These are phyloP conservation scores for Magnolia sinica DNA, from an alignment of 164 flowering plant species.

Conservation along the genomic window DNA sequence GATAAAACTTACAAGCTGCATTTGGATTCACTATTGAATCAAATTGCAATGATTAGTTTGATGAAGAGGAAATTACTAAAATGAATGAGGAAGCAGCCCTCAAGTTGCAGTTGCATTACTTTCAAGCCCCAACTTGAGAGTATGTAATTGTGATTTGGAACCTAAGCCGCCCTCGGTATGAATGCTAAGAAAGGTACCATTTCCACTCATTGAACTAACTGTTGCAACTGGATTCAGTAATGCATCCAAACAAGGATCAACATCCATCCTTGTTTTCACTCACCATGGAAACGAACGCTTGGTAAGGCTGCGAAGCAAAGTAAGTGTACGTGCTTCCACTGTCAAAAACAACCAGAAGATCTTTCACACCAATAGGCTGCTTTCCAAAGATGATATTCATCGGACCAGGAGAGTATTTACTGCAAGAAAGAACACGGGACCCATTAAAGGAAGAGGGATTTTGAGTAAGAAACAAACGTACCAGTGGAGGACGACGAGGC, in stretches of 20 bases:
- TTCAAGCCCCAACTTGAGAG: no score
- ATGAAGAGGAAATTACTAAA: background rate
- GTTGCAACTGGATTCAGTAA: background rate
- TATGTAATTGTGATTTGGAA: no score
- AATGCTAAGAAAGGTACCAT: background rate
- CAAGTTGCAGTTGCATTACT: background rate
- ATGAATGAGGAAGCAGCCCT: background rate
- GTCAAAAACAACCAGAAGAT: slow-evolving; percentile 62
- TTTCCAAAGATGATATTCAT: slow-evolving; percentile 65
- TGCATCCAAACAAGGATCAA: no score
- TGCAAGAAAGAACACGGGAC: slow-evolving; percentile 17
- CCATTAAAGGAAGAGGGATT: background rate
- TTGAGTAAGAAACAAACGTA: background rate
- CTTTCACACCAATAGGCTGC: slow-evolving; percentile 41
- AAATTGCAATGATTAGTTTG: background rate
- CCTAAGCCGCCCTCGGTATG: background rate
- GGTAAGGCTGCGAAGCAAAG: slow-evolving; percentile 57
- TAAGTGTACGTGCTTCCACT: slow-evolving; percentile 92
- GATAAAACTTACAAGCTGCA: no score
- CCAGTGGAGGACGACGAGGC: background rate
- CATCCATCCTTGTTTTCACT: slow-evolving; percentile 20
- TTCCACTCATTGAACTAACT: background rate
- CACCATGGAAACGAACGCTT: slow-evolving; percentile 47
- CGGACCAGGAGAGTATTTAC: slow-evolving; percentile 70
- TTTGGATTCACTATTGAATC: background rate